These are phyloP conservation scores for Dendrobium huoshanense DNA, from an alignment of 106 monocot genomes.

Conservation along the genomic window DNA sequence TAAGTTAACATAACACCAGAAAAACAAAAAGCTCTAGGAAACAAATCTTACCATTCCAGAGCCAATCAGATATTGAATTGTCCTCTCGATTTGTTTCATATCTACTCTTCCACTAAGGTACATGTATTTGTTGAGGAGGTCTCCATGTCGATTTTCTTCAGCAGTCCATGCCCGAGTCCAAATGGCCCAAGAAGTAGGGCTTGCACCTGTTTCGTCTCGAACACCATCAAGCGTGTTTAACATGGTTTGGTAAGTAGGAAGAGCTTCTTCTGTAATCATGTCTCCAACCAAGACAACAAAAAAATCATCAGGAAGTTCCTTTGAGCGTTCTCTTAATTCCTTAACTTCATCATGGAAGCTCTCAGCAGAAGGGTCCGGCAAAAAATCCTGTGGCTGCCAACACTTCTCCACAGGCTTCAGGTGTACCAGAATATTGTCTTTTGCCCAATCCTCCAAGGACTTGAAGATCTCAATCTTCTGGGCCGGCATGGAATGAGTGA, in stretches of 20 bases:
- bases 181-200: constrained; percentile 52
- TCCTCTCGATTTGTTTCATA: constrained; percentile 57
- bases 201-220: constrained; percentile 57
- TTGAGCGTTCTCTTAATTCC: constrained; percentile 38
- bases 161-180: constrained; percentile 73
- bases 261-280: constrained; percentile 61
- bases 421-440: constrained; percentile 35
- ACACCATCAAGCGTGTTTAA: constrained; percentile 57
- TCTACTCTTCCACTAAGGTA: constrained; percentile 63
- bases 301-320: constrained; percentile 62
- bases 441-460: constrained; percentile 43
- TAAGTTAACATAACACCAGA: neutral
- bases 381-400: constrained; percentile 66
- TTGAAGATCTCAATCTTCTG: constrained; percentile 60
- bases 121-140: constrained; percentile 54
- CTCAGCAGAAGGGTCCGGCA: constrained; percentile 43
- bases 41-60: constrained; percentile 49
- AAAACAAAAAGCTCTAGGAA: neutral
- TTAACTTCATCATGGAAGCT: constrained; percentile 39
- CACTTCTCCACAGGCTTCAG: constrained; percentile 62
- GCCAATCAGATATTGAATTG: constrained; percentile 62
- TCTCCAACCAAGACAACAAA: constrained; percentile 61
- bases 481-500: constrained; percentile 56
- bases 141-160: constrained; percentile 63
- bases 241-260: constrained; percentile 66